Evolutionary conservation across 2,329 filamentous ascomycete species (phyloP), one percentile per base, ranked within the genome.

Genomic region (Diaporthe batatas): DNA sequence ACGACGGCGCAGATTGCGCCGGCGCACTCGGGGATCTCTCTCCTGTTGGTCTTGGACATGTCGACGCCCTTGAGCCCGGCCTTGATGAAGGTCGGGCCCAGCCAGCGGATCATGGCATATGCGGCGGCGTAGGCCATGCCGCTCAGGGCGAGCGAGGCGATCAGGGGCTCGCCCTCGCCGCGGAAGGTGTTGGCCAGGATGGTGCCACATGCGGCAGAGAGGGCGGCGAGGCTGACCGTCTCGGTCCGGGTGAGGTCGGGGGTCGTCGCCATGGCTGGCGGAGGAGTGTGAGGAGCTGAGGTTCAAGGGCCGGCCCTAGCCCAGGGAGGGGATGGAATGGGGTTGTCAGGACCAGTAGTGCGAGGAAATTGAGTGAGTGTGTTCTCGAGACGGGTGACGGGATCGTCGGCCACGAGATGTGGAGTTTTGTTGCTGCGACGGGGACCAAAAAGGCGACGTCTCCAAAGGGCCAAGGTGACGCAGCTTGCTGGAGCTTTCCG

Each of bases 11-110:
- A 97, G 34, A 99, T 90, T 72, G 94, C 94, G 39, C 96, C 96
- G 95, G 99, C 98, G 77, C 94, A 96, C 83, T 99, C 96, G 29
- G 96, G 96, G 78, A 98, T 92, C 82, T 96, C 94, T 73, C 88
- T 88, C 76, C 90, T 90, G 78, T 91, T 80, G 57, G 81, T 77
- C 81, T 87, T 99, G 80, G 93, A 92, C 87, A 98, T 88, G 82
- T 99, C 96, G 79, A 90, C 93, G 71, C 96, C 96, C 81, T 95
- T 96, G 80, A 98, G 89, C 21, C 96, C 96, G 49, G 94, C 94
- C 77, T 90, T 91, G 81, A 98, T 92, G 81, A 99, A 98, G 1
- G 93, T 92, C 71, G 94, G 91, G 1, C 96, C 96, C 7, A 98
- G 92, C 96, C 96, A 98, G 85, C 93, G 88, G 82, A 98, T 96